These are phyloP conservation scores for Ophiocordyceps camponoti-leonardi DNA, from an alignment of 2,329 filamentous ascomycete species.

Conservation along the genomic window DNA sequence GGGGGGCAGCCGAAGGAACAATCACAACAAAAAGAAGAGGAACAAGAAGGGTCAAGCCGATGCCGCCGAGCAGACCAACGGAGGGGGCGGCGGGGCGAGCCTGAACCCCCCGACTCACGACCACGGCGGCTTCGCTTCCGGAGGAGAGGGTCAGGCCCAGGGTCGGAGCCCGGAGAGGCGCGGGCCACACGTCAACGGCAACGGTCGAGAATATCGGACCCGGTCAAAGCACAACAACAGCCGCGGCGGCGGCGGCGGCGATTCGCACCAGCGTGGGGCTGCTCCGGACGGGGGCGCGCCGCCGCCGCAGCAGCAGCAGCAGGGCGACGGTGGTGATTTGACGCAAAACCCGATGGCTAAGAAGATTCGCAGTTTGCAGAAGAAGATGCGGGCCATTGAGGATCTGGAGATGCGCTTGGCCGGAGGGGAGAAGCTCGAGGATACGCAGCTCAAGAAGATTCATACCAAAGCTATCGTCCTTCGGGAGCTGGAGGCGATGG, in stretches of 20 bases:
- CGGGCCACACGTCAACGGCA: constrained; percentile 16
- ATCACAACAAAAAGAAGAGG: constrained; percentile 61
- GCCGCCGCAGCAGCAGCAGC: neutral
- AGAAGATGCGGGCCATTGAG: constrained; percentile 96
- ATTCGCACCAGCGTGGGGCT: constrained; percentile 24
- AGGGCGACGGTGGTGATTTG: constrained; percentile 23
- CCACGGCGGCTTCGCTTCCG: constrained; percentile 16
- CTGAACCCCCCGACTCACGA: constrained; percentile 29
- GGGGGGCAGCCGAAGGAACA: constrained; percentile 45
- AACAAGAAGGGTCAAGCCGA: constrained; percentile 81
- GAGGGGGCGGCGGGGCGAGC: constrained; percentile 20
- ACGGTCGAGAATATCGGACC: constrained; percentile 1
- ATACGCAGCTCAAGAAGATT: constrained; percentile 98
- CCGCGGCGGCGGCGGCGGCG: constrained; percentile 22
- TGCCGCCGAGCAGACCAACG: constrained; percentile 23
- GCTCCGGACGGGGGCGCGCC: constrained; percentile 9
- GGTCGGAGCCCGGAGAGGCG: constrained; percentile 51
- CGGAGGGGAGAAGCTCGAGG: constrained; percentile 88
- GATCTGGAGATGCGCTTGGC: constrained; percentile 95
- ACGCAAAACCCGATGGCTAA: constrained; percentile 63
- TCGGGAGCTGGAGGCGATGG: constrained; percentile 57
- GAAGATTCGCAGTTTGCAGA: constrained; percentile 83
- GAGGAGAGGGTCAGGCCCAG: constrained; percentile 40
- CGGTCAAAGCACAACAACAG: constrained; percentile 16
- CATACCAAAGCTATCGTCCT: constrained; percentile 69